Percentiles rank a stretch among this genome's conserved stretches.
Evolutionary conservation across 352 stramenopile species (phyloP).

Genomic region (Pythium brachiatum): DNA sequence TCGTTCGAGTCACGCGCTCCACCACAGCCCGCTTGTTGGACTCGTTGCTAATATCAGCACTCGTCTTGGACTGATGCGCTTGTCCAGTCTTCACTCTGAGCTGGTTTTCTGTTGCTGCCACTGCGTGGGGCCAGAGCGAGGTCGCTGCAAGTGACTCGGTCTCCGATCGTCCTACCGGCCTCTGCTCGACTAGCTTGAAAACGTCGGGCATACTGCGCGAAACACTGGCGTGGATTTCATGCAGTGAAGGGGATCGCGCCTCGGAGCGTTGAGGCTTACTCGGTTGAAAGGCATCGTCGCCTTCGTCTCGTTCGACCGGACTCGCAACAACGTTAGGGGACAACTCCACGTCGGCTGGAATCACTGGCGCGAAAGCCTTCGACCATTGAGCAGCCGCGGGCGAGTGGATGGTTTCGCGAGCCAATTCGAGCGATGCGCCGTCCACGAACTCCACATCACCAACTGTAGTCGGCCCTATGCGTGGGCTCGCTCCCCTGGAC

Average conservation of each 20-base stretch:
- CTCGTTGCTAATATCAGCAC: background rate
- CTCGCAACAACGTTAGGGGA: too few species aligned
- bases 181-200: background rate
- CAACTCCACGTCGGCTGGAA: too few species aligned
- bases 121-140: background rate
- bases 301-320: background rate
- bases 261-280: background rate
- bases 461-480: background rate
- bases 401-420: background rate
- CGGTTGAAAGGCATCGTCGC: background rate
- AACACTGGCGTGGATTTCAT: background rate
- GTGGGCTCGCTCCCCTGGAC: background rate
- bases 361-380: background rate
- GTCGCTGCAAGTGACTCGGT: background rate
- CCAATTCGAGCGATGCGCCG: background rate
- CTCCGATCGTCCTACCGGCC: background rate
- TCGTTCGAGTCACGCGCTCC: background rate
- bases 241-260: background rate
- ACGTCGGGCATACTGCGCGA: background rate
- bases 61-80: background rate
- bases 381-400: background rate
- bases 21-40: background rate
- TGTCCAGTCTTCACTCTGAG: background rate
- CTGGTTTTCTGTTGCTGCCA: background rate
- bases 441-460: background rate